phyloP scores from a whole-genome alignment of 2,329 filamentous ascomycete species.

The Colletotrichum spinosum region DNA sequence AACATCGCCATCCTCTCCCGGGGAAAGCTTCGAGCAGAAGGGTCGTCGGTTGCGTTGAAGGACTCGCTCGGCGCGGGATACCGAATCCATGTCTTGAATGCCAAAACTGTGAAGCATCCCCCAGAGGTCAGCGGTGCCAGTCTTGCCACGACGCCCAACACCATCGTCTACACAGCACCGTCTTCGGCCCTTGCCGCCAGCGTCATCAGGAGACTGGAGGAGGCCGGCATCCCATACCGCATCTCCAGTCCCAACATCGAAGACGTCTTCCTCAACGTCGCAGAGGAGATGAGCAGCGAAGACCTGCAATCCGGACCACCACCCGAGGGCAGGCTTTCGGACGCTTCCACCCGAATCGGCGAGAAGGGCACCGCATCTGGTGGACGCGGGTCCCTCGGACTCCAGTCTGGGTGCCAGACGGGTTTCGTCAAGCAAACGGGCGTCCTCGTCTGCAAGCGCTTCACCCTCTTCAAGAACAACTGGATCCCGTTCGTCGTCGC shows the following conservation, averaged over 20 bases:
- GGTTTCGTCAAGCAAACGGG: slow-evolving; percentile 76
- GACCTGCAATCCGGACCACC: background rate
- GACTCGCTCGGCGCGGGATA: slow-evolving; percentile 67
- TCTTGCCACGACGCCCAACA: slow-evolving; percentile 73
- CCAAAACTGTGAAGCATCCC: slow-evolving; percentile 58
- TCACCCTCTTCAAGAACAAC: slow-evolving; percentile 82
- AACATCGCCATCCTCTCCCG: slow-evolving; percentile 78
- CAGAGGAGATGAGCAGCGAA: slow-evolving; percentile 76
- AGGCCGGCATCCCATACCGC: slow-evolving; percentile 79
- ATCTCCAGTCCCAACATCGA: slow-evolving; percentile 92
- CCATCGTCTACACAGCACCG: slow-evolving; percentile 78
- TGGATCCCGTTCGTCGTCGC: slow-evolving; percentile 81
- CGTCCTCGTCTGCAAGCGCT: slow-evolving; percentile 82
- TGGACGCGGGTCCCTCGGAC: slow-evolving; percentile 52
- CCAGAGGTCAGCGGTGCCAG: slow-evolving; percentile 66
- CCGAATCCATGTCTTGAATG: slow-evolving; percentile 46
- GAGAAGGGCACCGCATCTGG: slow-evolving; percentile 43
- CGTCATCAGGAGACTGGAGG: slow-evolving; percentile 78
- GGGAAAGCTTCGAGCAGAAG: slow-evolving; percentile 73
- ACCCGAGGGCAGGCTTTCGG: slow-evolving; percentile 1
- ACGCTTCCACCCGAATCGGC: slow-evolving; percentile 2
- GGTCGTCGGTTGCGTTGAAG: slow-evolving; percentile 77
- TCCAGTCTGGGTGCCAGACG: slow-evolving; percentile 77
- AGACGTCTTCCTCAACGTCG: slow-evolving; percentile 89
- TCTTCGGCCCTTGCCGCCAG: slow-evolving; percentile 77